phyloP scores from a whole-genome alignment of 768 basidiomycete genomes.

The Hygrophoropsis aurantiaca region DNA sequence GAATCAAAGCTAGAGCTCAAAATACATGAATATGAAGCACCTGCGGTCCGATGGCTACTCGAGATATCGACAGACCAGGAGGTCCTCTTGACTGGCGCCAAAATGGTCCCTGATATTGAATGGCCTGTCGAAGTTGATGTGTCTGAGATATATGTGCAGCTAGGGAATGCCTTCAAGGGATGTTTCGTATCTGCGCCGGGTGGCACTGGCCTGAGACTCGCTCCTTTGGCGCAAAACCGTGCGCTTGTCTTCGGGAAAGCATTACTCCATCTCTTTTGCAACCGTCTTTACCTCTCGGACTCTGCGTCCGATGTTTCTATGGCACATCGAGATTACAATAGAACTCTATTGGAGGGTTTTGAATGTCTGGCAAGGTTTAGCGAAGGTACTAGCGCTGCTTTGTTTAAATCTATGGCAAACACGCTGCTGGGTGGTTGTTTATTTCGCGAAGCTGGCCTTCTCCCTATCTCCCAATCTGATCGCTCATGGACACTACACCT shows the following conservation, averaged over 20 bases:
- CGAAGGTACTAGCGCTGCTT: constrained; percentile 1
- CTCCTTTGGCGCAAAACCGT: background rate
- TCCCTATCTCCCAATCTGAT: no score
- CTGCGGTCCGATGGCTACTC: constrained; percentile 7
- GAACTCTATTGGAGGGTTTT: background rate
- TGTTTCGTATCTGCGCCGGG: background rate
- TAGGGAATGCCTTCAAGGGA: constrained; percentile 1
- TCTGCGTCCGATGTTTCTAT: background rate
- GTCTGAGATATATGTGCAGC: constrained; percentile 3
- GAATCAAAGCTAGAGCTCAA: no score
- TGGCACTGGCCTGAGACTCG: background rate
- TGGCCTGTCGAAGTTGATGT: constrained; percentile 13
- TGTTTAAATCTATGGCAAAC: no score
- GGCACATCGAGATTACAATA: constrained; percentile 3
- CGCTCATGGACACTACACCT: no score
- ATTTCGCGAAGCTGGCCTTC: no score
- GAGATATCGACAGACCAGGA: constrained; percentile 8
- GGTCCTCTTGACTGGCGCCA: constrained; percentile 8
- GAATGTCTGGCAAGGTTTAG: background rate
- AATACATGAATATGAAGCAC: background rate
- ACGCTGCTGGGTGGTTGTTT: no score
- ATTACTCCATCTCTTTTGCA: background rate
- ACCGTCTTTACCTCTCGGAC: no score
- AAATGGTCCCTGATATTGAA: constrained; percentile 13
- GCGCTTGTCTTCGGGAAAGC: constrained; percentile 4